Conservation (phyloP, 2,329 filamentous ascomycete species). For the Nemania sp. region DNA sequence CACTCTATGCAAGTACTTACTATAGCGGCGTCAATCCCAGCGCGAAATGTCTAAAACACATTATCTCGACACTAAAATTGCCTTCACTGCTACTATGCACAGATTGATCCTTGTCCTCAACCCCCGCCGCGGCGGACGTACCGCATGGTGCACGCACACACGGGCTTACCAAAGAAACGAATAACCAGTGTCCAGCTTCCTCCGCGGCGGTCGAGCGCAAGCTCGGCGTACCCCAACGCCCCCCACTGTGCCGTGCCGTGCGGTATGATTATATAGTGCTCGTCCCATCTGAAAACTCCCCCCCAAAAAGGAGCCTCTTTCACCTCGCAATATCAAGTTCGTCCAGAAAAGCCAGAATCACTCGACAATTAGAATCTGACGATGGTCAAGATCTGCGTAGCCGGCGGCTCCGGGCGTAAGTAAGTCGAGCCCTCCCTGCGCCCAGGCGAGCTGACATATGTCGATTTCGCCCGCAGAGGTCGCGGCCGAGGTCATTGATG, state of each 20-base stretch:
- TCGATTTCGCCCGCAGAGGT: slow-evolving; percentile 48
- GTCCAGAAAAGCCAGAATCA: neutral
- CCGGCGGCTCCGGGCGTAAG: slow-evolving; percentile 52
- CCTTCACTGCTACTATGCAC: too few species aligned
- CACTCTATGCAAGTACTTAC: too few species aligned
- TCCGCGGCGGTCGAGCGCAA: slow-evolving; percentile 24
- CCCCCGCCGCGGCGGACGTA: slow-evolving; percentile 11
- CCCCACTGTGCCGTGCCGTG: neutral
- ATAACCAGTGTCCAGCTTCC: neutral
- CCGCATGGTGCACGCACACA: neutral
- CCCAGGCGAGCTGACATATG: neutral
- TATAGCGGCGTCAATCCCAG: too few species aligned
- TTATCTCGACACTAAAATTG: too few species aligned
- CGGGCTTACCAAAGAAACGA: neutral
- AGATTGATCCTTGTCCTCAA: neutral
- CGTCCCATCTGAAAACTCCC: slow-evolving; percentile 36
- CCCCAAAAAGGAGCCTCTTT: neutral
- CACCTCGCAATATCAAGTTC: neutral
- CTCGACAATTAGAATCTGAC: neutral
- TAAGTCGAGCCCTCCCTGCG: neutral
- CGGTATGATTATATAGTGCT: neutral
- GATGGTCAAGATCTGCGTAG: slow-evolving; percentile 52
- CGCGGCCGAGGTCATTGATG: slow-evolving; percentile 56
- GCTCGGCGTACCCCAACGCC: too few species aligned
- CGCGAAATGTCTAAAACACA: too few species aligned